These are phyloP conservation scores for Moricandia moricandioides DNA, from an alignment of 345 rosid species.

Conservation along the genomic window DNA sequence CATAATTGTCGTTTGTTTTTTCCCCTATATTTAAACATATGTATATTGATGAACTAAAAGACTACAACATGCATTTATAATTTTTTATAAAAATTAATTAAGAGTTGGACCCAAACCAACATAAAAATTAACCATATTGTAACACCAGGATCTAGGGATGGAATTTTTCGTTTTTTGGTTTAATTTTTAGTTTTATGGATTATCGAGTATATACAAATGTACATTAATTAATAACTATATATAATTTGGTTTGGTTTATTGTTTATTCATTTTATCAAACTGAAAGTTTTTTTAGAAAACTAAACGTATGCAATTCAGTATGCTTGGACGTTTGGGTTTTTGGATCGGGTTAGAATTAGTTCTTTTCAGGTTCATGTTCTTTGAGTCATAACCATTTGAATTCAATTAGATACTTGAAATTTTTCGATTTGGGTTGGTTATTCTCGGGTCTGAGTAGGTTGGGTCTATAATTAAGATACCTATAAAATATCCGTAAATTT, in stretches of 20 bases:
- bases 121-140: too few relatives aligned
- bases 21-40: neutral
- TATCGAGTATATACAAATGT: neutral
- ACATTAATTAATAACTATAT: neutral
- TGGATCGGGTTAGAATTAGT: too few relatives aligned
- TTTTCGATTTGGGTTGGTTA: too few relatives aligned
- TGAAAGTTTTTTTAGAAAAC: neutral
- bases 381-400: too few relatives aligned
- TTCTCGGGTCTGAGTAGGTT: too few relatives aligned
- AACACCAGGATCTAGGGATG: too few relatives aligned
- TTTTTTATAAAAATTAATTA: neutral
- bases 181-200: neutral
- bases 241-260: neutral
- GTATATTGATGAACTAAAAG: neutral
- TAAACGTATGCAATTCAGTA: neutral
- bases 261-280: neutral
- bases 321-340: too few relatives aligned
- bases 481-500: too few relatives aligned
- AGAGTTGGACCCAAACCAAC: neutral
- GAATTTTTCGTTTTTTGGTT: too few relatives aligned
- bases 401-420: too few relatives aligned
- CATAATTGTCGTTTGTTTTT: neutral
- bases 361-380: too few relatives aligned
- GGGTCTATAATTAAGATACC: too few relatives aligned
- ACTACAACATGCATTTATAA: neutral